These are phyloP conservation scores for Trametes pubescens DNA, from an alignment of 1,284 basidiomycete genomes.

Conservation along the genomic window DNA sequence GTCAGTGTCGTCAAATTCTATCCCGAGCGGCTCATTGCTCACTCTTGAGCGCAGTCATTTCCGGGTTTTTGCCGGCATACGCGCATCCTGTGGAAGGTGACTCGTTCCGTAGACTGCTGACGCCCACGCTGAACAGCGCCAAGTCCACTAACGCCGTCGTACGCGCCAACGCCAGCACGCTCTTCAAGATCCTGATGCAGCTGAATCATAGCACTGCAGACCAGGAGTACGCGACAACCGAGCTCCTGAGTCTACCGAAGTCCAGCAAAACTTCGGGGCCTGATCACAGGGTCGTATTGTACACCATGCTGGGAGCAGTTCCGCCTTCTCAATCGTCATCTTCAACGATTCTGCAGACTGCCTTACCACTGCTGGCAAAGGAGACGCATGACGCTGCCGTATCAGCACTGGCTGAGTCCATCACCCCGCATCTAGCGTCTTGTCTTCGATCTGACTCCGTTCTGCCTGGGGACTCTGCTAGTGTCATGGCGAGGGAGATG, in stretches of 20 bases:
- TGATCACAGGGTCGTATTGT: slow-evolving; percentile 86
- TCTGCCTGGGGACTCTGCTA: slow-evolving; percentile 53
- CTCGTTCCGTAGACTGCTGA: slow-evolving; percentile 69
- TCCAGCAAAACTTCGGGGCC: slow-evolving; percentile 85
- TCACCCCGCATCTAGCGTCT: slow-evolving; percentile 67
- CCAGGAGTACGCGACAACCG: slow-evolving; percentile 59
- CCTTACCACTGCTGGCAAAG: slow-evolving; percentile 74
- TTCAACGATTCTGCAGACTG: slow-evolving; percentile 57
- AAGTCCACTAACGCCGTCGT: slow-evolving; percentile 81
- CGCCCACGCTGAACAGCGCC: slow-evolving; percentile 71
- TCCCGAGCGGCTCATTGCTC: background rate
- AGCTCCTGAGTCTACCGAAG: slow-evolving; percentile 78
- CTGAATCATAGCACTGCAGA: slow-evolving; percentile 45
- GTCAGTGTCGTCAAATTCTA: slow-evolving; percentile 46
- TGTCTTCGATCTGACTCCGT: slow-evolving; percentile 54
- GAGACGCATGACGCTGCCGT: slow-evolving; percentile 79
- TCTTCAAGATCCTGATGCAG: slow-evolving; percentile 67
- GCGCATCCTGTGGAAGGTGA: slow-evolving; percentile 59
- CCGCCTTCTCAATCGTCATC: slow-evolving; percentile 63
- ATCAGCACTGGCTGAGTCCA: slow-evolving; percentile 58
- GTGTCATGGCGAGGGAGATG: slow-evolving; percentile 76
- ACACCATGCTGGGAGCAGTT: slow-evolving; percentile 75
- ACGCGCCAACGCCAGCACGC: slow-evolving; percentile 62
- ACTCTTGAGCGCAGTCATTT: slow-evolving; percentile 50
- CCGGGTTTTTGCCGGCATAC: slow-evolving; percentile 66